Evolutionary conservation across 805 yeast genomes (phyloP), one percentile per base, ranked within the genome.

Genomic region (Debaryomyces tyrocola): DNA sequence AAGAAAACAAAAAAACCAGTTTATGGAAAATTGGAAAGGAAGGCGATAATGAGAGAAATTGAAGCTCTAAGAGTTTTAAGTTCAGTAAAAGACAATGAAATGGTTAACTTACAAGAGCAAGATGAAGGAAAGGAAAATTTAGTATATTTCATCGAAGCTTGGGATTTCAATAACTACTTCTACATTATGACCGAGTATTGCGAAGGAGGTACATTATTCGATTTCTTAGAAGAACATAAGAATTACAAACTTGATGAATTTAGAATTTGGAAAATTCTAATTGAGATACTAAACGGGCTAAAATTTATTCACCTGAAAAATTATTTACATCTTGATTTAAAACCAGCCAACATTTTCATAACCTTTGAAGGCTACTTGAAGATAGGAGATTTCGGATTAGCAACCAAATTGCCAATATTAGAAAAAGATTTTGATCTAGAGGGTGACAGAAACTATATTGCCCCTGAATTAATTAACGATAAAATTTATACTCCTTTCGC

Each of bases 331-430:
- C 70, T 94, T 44, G 99, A 94, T 66, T 68, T 94, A 60, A 94
- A 94, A 67, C 99, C 99, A 0, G 97, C 97, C 1, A 94, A 94
- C 64, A 83, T 94, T 3, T 85, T 94, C 58, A 84, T 94, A 43
- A 90, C 97, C 0, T 94, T 94, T 67, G 98, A 94, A 62, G 99
- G 99, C 24, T 80, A 83, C 27, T 77, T 94, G 57, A 94, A 92
- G 70, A 86, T 94, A 59, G 99, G 97, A 15, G 99, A 94, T 67
- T 94, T 94, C 72, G 99, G 99, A 7, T 82, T 94, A 75, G 96
- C 97, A 5, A 80, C 96, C 2, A 82, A 80, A 53, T 70, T 83
- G 44, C 98, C 98, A 0, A 82, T 84, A 15, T 52, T 71, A 28
- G 80, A 80, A 40, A 77, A 75, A 37, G 82, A 71, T 52, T 84